phyloP scores from a whole-genome alignment of 257 asterid species.

The Thymus quinquecostatus region DNA sequence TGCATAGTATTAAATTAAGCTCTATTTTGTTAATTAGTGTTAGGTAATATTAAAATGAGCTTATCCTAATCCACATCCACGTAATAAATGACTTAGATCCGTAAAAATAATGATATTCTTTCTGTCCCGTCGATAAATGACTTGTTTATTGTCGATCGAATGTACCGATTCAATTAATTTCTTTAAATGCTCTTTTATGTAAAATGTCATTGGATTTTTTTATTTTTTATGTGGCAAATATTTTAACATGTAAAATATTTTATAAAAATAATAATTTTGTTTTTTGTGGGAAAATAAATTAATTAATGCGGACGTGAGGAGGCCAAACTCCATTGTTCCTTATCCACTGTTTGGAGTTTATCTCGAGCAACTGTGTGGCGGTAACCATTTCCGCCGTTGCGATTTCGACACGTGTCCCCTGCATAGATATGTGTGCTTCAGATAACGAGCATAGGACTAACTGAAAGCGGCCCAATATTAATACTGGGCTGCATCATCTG shows the following conservation, averaged over 20 bases:
- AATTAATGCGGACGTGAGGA: slow-evolving; percentile 33
- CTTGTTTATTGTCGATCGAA: too few relatives aligned
- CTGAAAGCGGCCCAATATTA: slow-evolving; percentile 17
- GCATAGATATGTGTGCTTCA: slow-evolving; percentile 30
- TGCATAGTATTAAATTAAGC: neutral
- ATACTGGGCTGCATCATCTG: neutral
- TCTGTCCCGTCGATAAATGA: too few relatives aligned
- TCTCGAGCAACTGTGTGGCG: slow-evolving; percentile 37
- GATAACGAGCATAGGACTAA: slow-evolving; percentile 6
- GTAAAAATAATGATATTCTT: too few relatives aligned
- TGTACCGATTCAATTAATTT: too few relatives aligned
- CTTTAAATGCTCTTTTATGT: too few relatives aligned
- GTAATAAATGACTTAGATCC: too few relatives aligned
- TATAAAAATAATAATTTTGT: too few relatives aligned
- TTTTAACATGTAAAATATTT: neutral
- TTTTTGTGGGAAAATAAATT: neutral
- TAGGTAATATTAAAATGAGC: too few relatives aligned
- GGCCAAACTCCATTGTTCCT: slow-evolving; percentile 28
- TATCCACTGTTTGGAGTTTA: slow-evolving; percentile 47
- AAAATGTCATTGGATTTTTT: neutral
- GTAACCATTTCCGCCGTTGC: slow-evolving; percentile 1
- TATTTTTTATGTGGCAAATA: slow-evolving; percentile 1
- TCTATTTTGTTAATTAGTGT: too few relatives aligned
- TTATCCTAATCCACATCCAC: too few relatives aligned
- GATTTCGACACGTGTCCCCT: slow-evolving; percentile 34